Evolutionary conservation across 2,329 filamentous ascomycete species (phyloP).

Genomic region (Alternaria arborescens): DNA sequence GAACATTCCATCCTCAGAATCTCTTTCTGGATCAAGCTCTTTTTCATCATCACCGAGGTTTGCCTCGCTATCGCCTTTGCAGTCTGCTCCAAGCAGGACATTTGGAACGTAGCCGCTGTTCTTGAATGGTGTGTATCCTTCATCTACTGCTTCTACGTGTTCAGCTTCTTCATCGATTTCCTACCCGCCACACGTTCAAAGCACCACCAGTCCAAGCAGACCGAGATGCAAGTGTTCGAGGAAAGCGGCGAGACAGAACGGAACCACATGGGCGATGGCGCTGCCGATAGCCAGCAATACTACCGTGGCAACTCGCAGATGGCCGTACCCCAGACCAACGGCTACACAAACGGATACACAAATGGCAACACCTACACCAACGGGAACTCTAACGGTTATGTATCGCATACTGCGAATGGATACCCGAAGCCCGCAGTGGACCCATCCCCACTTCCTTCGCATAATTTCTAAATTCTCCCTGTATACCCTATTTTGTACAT

Average conservation of each 20-base stretch:
- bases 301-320: slow-evolving; percentile 34
- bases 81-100: slow-evolving; percentile 58
- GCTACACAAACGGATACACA: slow-evolving; percentile 14
- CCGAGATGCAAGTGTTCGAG: slow-evolving; percentile 47
- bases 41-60: slow-evolving; percentile 83
- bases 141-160: slow-evolving; percentile 86
- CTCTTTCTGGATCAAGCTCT: slow-evolving; percentile 88
- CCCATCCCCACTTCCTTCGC: slow-evolving; percentile 31
- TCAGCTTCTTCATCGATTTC: slow-evolving; percentile 88
- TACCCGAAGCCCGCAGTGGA: slow-evolving; percentile 30
- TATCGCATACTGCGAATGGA: slow-evolving; percentile 23
- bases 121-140: slow-evolving; percentile 83
- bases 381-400: slow-evolving; percentile 12
- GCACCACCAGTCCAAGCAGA: slow-evolving; percentile 50
- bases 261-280: slow-evolving; percentile 31
- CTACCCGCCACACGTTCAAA: slow-evolving; percentile 76
- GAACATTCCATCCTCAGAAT: slow-evolving; percentile 75
- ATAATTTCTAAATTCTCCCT: slow-evolving; percentile 37
- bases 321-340: slow-evolving; percentile 17
- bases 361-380: slow-evolving; percentile 17
- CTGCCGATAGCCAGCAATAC: slow-evolving; percentile 37
- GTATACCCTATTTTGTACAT: slow-evolving; percentile 16
- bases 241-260: slow-evolving; percentile 19
- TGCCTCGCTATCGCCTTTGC: slow-evolving; percentile 77
- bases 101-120: slow-evolving; percentile 74